Evolutionary conservation across 148 eudicot species (phyloP).

Genomic region (Rhododendron ferrugineum): DNA sequence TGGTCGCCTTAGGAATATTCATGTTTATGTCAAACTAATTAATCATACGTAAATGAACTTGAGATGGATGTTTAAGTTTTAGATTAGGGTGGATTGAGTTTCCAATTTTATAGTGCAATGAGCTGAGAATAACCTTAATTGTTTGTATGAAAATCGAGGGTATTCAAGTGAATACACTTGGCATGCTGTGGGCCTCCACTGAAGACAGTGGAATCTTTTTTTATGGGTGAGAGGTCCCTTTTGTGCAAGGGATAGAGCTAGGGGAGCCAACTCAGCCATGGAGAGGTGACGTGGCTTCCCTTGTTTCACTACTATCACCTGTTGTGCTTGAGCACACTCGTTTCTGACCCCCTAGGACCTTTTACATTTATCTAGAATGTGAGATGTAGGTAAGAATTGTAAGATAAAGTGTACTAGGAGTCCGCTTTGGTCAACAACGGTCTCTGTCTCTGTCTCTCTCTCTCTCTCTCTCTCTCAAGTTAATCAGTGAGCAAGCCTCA

Average conservation of each 20-base stretch:
- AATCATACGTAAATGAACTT: background rate
- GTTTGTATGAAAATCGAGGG: no score
- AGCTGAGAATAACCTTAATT: background rate
- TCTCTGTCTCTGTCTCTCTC: background rate
- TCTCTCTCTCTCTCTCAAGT: background rate
- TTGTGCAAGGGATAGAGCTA: background rate
- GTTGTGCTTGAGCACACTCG: background rate
- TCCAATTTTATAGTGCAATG: background rate
- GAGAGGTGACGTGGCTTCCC: background rate
- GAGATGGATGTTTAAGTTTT: background rate
- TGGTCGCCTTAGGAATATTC: background rate
- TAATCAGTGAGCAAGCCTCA: background rate
- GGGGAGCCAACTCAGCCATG: background rate
- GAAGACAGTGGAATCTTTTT: background rate
- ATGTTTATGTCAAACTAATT: background rate
- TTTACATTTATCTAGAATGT: background rate
- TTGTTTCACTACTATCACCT: background rate
- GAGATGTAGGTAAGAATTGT: background rate
- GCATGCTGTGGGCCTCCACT: background rate
- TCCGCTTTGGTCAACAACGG: background rate
- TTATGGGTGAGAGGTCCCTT: background rate
- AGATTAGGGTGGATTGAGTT: background rate
- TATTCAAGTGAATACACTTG: background rate
- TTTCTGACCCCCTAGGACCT: background rate
- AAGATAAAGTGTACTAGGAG: background rate